Evolutionary conservation across 306 rosid genomes (phyloP).

Genomic region (Pyrus pyrifolia): DNA sequence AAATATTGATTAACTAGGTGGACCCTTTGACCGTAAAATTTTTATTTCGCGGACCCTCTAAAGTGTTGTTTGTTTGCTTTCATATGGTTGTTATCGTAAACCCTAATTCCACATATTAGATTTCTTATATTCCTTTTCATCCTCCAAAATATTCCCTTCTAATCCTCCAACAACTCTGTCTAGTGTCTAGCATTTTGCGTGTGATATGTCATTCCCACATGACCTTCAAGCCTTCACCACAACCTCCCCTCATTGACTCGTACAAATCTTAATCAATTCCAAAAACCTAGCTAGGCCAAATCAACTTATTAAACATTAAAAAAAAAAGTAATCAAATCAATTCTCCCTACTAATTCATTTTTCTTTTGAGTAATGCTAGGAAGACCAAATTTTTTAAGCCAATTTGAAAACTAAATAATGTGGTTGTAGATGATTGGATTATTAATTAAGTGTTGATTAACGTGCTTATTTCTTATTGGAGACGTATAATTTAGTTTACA

Average conservation of each 20-base stretch:
- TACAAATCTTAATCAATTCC: slow-evolving; percentile 6
- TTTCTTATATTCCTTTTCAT: slow-evolving; percentile 48
- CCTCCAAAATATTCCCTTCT: slow-evolving; percentile 58
- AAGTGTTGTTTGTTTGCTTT: slow-evolving; percentile 47
- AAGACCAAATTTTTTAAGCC: no score
- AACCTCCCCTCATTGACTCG: background rate
- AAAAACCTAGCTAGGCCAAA: slow-evolving; percentile 26
- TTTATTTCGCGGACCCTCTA: background rate
- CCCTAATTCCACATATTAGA: slow-evolving; percentile 29
- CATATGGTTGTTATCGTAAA: slow-evolving; percentile 41
- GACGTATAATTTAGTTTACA: no score
- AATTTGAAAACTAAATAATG: no score
- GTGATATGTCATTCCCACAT: slow-evolving; percentile 28
- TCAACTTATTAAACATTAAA: background rate
- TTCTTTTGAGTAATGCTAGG: background rate
- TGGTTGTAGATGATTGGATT: no score
- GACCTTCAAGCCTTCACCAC: slow-evolving; percentile 2
- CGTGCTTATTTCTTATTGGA: no score
- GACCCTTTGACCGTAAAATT: slow-evolving; percentile 65
- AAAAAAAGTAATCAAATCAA: background rate
- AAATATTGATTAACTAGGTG: slow-evolving; percentile 39
- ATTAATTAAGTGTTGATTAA: no score
- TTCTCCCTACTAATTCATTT: background rate
- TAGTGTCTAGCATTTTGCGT: slow-evolving; percentile 30
- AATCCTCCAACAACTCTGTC: slow-evolving; percentile 42